Conservation (phyloP, 2,329 filamentous ascomycete species). For the Nigrograna mackinnonii region DNA sequence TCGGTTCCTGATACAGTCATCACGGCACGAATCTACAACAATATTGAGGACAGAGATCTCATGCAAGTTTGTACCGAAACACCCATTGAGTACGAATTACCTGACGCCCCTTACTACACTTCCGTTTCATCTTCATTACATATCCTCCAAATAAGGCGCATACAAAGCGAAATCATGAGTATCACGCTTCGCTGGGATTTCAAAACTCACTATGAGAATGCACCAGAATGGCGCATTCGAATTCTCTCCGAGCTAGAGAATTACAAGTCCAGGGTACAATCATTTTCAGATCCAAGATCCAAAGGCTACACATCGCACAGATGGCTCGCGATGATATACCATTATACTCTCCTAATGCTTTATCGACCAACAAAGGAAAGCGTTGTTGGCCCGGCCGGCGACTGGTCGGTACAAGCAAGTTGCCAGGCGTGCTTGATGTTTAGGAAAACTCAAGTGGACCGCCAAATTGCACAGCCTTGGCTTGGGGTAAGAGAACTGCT, state of each 20-base stretch:
- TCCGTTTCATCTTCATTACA: slow-evolving; percentile 18
- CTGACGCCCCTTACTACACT: slow-evolving; percentile 14
- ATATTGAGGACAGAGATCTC: slow-evolving; percentile 18
- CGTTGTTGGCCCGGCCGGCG: slow-evolving; percentile 16
- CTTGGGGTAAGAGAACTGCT: slow-evolving; percentile 13
- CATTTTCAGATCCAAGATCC: slow-evolving; percentile 18
- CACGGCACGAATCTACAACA: slow-evolving; percentile 16
- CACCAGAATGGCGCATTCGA: slow-evolving; percentile 17
- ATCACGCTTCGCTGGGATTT: slow-evolving; percentile 20
- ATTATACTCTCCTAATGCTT: slow-evolving; percentile 20
- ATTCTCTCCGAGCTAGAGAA: slow-evolving; percentile 18
- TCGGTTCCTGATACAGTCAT: slow-evolving; percentile 19
- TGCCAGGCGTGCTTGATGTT: slow-evolving; percentile 22
- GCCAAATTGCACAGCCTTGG: slow-evolving; percentile 23
- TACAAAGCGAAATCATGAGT: slow-evolving; percentile 20
- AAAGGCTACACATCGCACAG: slow-evolving; percentile 22
- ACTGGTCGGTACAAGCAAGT: slow-evolving; percentile 23
- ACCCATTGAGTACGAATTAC: slow-evolving; percentile 7
- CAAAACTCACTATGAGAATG: slow-evolving; percentile 11
- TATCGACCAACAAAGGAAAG: slow-evolving; percentile 19
- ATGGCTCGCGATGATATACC: slow-evolving; percentile 23
- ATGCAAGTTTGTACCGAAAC: slow-evolving; percentile 10
- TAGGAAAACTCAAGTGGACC: slow-evolving; percentile 20
- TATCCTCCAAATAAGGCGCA: slow-evolving; percentile 20
- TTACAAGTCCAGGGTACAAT: slow-evolving; percentile 17